Percentiles rank a stretch among this genome's conserved stretches.
Conservation (phyloP, 345 rosid species). For the Aquilaria yunnanensis region DNA sequence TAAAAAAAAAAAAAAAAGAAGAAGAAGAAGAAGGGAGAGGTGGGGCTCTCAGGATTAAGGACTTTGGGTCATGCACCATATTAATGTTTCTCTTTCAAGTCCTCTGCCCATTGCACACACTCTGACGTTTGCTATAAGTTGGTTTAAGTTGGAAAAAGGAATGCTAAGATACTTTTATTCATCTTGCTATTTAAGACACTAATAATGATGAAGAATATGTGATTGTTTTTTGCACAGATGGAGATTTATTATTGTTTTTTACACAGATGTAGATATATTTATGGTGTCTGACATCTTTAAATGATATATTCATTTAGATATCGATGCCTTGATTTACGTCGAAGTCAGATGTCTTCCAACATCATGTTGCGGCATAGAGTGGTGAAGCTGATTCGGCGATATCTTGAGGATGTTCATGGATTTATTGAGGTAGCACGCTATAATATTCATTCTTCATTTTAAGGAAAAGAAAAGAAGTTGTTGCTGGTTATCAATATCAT, state of each 20-base stretch:
- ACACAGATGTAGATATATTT: too few relatives aligned
- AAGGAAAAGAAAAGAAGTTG: neutral
- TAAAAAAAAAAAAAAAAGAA: too few relatives aligned
- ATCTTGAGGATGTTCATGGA: conserved; percentile 67
- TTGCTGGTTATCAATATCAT: neutral
- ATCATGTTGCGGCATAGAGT: conserved; percentile 71
- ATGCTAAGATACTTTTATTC: too few relatives aligned
- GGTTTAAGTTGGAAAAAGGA: too few relatives aligned
- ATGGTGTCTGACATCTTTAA: neutral
- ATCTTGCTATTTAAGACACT: too few relatives aligned
- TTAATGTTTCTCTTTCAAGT: too few relatives aligned
- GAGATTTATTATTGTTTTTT: too few relatives aligned
- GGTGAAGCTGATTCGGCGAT: conserved; percentile 71
- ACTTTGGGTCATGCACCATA: too few relatives aligned
- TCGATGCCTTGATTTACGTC: conserved; percentile 83
- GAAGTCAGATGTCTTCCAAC: conserved; percentile 71
- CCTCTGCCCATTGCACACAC: too few relatives aligned
- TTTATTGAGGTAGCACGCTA: conserved; percentile 59
- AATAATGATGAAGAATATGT: neutral
- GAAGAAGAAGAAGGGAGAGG: too few relatives aligned
- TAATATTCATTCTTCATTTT: neutral
- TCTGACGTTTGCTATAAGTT: too few relatives aligned
- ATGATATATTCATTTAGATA: conserved; percentile 32
- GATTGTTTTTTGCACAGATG: neutral
- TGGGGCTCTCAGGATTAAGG: too few relatives aligned